Evolutionary conservation across 2,329 filamentous ascomycete species (phyloP).

Genomic region (Colletotrichum sp.): DNA sequence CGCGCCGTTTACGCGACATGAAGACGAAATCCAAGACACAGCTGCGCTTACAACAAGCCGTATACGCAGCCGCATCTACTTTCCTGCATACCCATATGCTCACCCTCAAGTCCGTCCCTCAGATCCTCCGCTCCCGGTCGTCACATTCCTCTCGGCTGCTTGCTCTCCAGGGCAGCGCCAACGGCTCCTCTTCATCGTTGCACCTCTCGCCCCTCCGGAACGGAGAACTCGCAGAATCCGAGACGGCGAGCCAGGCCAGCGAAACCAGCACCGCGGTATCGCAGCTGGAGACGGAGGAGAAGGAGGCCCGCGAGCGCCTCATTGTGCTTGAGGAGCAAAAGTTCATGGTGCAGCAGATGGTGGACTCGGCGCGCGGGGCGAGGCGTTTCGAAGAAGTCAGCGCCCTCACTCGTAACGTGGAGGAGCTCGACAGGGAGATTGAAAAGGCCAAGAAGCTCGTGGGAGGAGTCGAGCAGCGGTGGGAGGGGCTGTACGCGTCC

Average conservation of each 20-base stretch:
- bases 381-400: slow-evolving; percentile 87
- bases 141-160: slow-evolving; percentile 31
- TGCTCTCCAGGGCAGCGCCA: slow-evolving; percentile 33
- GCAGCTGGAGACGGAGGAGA: slow-evolving; percentile 80
- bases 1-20: slow-evolving; percentile 80
- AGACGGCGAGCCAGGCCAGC: slow-evolving; percentile 55
- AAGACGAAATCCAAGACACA: slow-evolving; percentile 76
- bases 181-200: slow-evolving; percentile 39
- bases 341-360: slow-evolving; percentile 88
- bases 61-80: slow-evolving; percentile 80
- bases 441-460: slow-evolving; percentile 69
- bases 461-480: slow-evolving; percentile 65
- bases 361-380: slow-evolving; percentile 75
- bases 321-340: slow-evolving; percentile 90
- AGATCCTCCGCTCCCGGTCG: slow-evolving; percentile 59
- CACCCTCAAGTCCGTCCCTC: slow-evolving; percentile 77
- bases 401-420: slow-evolving; percentile 78
- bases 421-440: slow-evolving; percentile 83
- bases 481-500: slow-evolving; percentile 55
- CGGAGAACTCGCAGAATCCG: slow-evolving; percentile 49
- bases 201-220: slow-evolving; percentile 48
- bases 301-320: slow-evolving; percentile 77
- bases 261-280: slow-evolving; percentile 60
- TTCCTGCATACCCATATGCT: slow-evolving; percentile 93
- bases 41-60: slow-evolving; percentile 75